Evolutionary conservation across 2,329 filamentous ascomycete species (phyloP).

Genomic region (Malbranchea cinnamomea): DNA sequence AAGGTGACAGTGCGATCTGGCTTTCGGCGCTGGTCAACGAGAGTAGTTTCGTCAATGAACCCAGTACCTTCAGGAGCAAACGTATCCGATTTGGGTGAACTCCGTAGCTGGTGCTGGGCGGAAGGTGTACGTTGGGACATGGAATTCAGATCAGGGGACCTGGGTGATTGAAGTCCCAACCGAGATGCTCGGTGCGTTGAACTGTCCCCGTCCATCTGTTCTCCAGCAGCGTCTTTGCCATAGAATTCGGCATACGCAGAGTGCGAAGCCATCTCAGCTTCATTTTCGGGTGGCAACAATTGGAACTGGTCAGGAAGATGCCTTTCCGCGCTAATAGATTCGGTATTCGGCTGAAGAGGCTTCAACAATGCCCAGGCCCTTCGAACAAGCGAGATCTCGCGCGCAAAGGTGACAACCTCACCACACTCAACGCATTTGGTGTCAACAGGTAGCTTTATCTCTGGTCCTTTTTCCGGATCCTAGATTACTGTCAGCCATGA

Average conservation of each 20-base stretch:
- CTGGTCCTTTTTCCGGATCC: conserved; percentile 6
- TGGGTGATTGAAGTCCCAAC: too few species aligned
- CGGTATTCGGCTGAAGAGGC: conserved; percentile 22
- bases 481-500: conserved; percentile 3
- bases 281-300: conserved; percentile 17
- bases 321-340: conserved; percentile 25
- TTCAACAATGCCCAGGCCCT: conserved; percentile 24
- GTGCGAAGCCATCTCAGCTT: conserved; percentile 6
- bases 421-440: conserved; percentile 22
- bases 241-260: conserved; percentile 1
- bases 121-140: too few species aligned
- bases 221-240: too few species aligned
- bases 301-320: conserved; percentile 24
- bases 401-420: conserved; percentile 20
- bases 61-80: too few species aligned
- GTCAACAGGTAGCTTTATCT: conserved; percentile 11
- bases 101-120: too few species aligned
- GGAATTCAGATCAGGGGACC: too few species aligned
- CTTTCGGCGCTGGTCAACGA: too few species aligned
- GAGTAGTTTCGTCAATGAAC: too few species aligned
- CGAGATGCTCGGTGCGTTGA: too few species aligned
- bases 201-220: too few species aligned
- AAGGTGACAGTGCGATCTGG: too few species aligned
- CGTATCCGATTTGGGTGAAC: too few species aligned
- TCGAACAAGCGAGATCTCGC: conserved; percentile 23